Evolutionary conservation across 2,329 filamentous ascomycete genomes (phyloP).

Genomic region (Rachicladosporium sp.): DNA sequence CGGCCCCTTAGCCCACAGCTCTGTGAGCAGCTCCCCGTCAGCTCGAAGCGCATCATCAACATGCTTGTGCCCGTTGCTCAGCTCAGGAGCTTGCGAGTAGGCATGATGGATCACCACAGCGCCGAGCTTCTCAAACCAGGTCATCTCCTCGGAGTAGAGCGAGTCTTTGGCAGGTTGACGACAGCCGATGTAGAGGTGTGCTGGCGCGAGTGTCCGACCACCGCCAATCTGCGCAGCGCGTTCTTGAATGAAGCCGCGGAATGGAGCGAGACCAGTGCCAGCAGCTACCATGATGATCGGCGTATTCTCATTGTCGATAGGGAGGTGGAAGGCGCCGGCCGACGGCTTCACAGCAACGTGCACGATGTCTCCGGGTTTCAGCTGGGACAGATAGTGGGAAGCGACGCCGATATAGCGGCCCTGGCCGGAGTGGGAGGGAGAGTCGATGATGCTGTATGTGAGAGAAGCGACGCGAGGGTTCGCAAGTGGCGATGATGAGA

Average conservation of each 20-base stretch:
- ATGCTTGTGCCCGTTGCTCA: slow-evolving; percentile 32
- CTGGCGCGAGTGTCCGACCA: slow-evolving; percentile 12
- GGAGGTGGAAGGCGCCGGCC: slow-evolving; percentile 29
- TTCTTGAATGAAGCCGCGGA: slow-evolving; percentile 30
- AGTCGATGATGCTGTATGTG: slow-evolving; percentile 47
- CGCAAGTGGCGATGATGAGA: slow-evolving; percentile 13
- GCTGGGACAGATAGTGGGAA: slow-evolving; percentile 26
- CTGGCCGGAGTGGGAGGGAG: slow-evolving; percentile 7
- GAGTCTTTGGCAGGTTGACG: slow-evolving; percentile 35
- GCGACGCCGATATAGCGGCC: slow-evolving; percentile 27
- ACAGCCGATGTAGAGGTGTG: slow-evolving; percentile 21
- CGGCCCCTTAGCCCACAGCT: slow-evolving; percentile 37
- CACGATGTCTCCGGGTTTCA: slow-evolving; percentile 24
- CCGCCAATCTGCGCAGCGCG: slow-evolving; percentile 21
- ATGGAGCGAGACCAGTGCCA: slow-evolving; percentile 40
- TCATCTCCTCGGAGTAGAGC: slow-evolving; percentile 17
- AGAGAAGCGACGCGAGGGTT: slow-evolving; percentile 28
- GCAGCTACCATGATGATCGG: slow-evolving; percentile 43
- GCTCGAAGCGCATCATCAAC: slow-evolving; percentile 40
- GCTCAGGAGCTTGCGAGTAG: slow-evolving; percentile 23
- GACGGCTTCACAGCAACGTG: slow-evolving; percentile 27
- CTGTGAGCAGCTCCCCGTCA: slow-evolving; percentile 32
- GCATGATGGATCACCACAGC: slow-evolving; percentile 7
- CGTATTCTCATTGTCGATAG: slow-evolving; percentile 25
- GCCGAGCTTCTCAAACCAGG: slow-evolving; percentile 7